A percentile compares a stretch with the other conserved stretches of the same genome.
phyloP scores from a whole-genome alignment of 1,284 basidiomycete genomes.

The Ustilago cynodontis region DNA sequence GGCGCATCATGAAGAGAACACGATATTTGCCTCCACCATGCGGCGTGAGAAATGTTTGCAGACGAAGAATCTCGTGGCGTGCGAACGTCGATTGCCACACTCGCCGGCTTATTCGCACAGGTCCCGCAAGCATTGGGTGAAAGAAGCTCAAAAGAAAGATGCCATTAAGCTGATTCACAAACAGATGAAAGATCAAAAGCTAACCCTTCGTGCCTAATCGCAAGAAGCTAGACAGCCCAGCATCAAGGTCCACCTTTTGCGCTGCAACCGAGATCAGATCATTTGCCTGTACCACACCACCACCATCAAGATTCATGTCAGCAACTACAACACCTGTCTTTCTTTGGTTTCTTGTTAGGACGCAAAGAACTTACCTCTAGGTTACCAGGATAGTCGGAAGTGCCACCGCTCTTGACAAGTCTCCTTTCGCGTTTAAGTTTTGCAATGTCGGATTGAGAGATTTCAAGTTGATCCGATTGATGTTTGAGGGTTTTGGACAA shows the following conservation, averaged over 20 bases:
- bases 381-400: conserved; percentile 30
- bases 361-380: conserved; percentile 15
- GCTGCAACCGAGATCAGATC: conserved; percentile 18
- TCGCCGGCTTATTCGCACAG: too few species aligned
- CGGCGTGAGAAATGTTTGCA: too few species aligned
- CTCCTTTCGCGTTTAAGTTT: conserved; percentile 34
- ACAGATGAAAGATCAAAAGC: neutral
- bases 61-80: too few species aligned
- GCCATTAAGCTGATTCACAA: neutral
- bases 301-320: neutral
- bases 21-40: too few species aligned
- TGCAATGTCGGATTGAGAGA: conserved; percentile 10
- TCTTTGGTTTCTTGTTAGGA: neutral
- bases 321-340: neutral
- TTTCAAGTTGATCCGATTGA: conserved; percentile 29
- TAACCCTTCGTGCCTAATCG: conserved; percentile 6
- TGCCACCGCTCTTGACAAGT: conserved; percentile 18
- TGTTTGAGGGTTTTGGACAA: conserved; percentile 31
- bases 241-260: conserved; percentile 18
- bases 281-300: conserved; percentile 6
- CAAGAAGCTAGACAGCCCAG: conserved; percentile 13
- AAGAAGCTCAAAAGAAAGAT: too few species aligned
- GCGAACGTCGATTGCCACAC: too few species aligned
- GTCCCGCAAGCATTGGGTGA: too few species aligned
- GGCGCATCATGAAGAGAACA: too few species aligned